A percentile compares a stretch with the other conserved stretches of the same genome.
Conservation (phyloP, 305 asterid genomes). For the Fraxinus velutina region DNA sequence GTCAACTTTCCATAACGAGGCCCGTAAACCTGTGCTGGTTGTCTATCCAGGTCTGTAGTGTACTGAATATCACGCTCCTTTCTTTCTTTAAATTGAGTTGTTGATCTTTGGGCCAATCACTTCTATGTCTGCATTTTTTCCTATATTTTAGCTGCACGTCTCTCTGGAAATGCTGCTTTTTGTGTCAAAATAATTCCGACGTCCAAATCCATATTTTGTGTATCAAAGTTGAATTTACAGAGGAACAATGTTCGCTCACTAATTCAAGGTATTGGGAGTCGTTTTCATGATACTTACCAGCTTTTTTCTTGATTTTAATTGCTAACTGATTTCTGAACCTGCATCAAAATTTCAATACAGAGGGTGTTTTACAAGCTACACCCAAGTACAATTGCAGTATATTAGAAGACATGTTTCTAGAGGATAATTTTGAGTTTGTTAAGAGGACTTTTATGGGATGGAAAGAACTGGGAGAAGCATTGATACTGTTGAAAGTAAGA, state of each 20-base stretch:
- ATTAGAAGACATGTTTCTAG: conserved; percentile 90
- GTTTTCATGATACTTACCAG: background rate
- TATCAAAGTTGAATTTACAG: conserved; percentile 59
- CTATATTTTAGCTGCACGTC: conserved; percentile 47
- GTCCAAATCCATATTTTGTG: conserved; percentile 63
- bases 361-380: conserved; percentile 55
- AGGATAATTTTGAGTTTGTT: conserved; percentile 66
- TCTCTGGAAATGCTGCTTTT: conserved; percentile 48
- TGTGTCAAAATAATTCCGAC: conserved; percentile 78
- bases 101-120: conserved; percentile 5
- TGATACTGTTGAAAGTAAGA: conserved; percentile 78
- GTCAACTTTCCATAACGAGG: conserved; percentile 83
- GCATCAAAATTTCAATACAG: conserved; percentile 22
- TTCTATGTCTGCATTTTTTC: conserved; percentile 16
- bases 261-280: conserved; percentile 54
- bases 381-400: conserved; percentile 83
- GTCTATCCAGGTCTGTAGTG: conserved; percentile 70
- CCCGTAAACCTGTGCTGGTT: conserved; percentile 82
- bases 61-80: background rate
- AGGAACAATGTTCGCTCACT: conserved; percentile 68
- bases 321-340: conserved; percentile 22
- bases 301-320: background rate
- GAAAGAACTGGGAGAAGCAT: conserved; percentile 77
- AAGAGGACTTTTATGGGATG: conserved; percentile 56
- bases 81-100: conserved; percentile 1